phyloP scores from a whole-genome alignment of 2,329 filamentous ascomycete genomes.

The Alternaria ethzedia region DNA sequence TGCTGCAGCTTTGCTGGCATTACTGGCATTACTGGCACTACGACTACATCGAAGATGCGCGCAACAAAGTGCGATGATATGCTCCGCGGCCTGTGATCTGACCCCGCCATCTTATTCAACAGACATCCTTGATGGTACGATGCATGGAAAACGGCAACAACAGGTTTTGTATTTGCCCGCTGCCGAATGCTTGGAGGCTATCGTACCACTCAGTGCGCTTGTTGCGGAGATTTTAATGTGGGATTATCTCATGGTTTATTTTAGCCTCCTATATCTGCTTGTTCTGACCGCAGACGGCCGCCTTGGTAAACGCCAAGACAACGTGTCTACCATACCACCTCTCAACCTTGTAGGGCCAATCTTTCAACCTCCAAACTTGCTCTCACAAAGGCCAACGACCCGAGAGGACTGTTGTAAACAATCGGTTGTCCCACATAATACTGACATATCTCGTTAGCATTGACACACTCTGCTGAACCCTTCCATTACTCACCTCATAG shows the following conservation, averaged over 20 bases:
- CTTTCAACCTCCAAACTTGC: constrained; percentile 32
- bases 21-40: background rate
- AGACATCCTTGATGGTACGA: background rate
- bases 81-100: background rate
- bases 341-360: background rate
- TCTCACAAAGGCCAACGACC: constrained; percentile 31
- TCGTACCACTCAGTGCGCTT: background rate
- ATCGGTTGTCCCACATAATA: constrained; percentile 54
- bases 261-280: background rate
- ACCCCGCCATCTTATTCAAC: constrained; percentile 1
- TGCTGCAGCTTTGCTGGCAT: background rate
- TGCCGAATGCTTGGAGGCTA: background rate
- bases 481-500: constrained; percentile 28
- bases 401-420: constrained; percentile 26
- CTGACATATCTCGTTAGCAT: constrained; percentile 17
- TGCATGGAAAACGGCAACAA: background rate
- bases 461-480: background rate
- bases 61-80: background rate
- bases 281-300: background rate
- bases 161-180: background rate
- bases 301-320: background rate
- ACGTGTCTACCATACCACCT: background rate
- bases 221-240: background rate
- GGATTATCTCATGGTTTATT: background rate
- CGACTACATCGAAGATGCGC: background rate